Percentiles rank a stretch among this genome's conserved stretches.
phyloP scores from a whole-genome alignment of 1,284 basidiomycete species.

The Sporisorium scitamineum region DNA sequence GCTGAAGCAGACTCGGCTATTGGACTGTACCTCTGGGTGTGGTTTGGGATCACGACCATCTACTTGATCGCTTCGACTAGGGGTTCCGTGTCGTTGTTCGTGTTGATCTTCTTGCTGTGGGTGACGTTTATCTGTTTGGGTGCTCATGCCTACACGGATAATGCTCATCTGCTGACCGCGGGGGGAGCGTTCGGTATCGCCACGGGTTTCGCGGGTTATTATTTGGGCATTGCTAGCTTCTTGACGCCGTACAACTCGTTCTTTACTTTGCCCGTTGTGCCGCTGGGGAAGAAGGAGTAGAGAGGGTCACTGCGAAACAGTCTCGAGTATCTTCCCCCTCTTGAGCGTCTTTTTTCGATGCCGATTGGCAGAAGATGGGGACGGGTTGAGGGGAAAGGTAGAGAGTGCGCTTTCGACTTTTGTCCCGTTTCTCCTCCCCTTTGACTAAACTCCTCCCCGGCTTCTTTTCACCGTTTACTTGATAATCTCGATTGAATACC shows the following conservation, averaged over 20 bases:
- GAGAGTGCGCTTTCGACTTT: too few species aligned
- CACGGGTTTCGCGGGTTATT: conserved; percentile 54
- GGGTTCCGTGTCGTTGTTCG: conserved; percentile 43
- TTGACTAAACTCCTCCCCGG: too few species aligned
- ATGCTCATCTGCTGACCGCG: conserved; percentile 22
- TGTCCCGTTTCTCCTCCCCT: too few species aligned
- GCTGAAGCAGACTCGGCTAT: conserved; percentile 39
- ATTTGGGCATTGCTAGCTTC: conserved; percentile 50
- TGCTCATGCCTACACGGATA: conserved; percentile 30
- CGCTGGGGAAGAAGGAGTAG: conserved; percentile 39
- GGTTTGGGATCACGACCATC: conserved; percentile 59
- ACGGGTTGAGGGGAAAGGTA: too few species aligned
- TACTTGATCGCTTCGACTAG: conserved; percentile 44
- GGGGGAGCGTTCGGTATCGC: conserved; percentile 54
- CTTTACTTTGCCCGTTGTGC: conserved; percentile 54
- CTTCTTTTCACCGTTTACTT: too few species aligned
- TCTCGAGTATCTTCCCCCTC: too few species aligned
- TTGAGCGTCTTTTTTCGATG: too few species aligned
- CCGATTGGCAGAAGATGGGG: too few species aligned
- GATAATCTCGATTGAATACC: too few species aligned
- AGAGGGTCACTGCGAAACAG: not conserved
- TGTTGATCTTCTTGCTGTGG: conserved; percentile 45
- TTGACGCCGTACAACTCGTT: conserved; percentile 49
- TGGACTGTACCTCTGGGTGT: conserved; percentile 53
- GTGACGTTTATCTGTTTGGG: conserved; percentile 47